These are phyloP conservation scores for Helianthus tuberosus DNA, from an alignment of 129 eudicot species.

Conservation along the genomic window DNA sequence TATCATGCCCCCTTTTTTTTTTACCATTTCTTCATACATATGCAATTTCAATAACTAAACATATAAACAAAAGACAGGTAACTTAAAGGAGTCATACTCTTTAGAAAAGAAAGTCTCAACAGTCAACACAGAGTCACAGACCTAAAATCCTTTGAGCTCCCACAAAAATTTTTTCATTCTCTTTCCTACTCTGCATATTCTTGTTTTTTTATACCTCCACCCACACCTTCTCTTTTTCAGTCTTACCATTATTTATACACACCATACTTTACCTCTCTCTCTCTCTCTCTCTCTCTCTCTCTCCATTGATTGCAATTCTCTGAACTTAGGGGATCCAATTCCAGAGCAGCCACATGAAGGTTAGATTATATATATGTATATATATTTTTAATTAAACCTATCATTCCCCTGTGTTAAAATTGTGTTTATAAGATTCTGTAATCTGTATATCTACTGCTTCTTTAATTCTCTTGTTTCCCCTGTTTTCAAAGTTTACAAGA, in stretches of 20 bases:
- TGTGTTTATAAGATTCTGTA: conserved; percentile 22
- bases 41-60: neutral
- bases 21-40: neutral
- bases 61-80: neutral
- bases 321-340: conserved; percentile 12
- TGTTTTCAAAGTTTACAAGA: conserved; percentile 9
- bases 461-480: neutral
- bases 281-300: conserved; percentile 9
- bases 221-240: conserved; percentile 27
- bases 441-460: neutral
- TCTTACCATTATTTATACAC: conserved; percentile 24
- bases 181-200: conserved; percentile 29
- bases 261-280: conserved; percentile 15
- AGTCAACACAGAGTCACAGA: neutral
- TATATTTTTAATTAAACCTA: neutral
- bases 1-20: neutral
- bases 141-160: neutral
- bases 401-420: neutral
- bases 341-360: conserved; percentile 35
- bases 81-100: neutral
- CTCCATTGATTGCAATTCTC: conserved; percentile 26
- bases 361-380: conserved; percentile 21
- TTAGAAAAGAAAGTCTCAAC: conserved; percentile 5
- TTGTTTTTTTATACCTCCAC: conserved; percentile 30
- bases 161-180: conserved; percentile 1